Percentiles rank a stretch among this genome's conserved stretches.
These are phyloP conservation scores for Dittrichia graveolens DNA, from an alignment of 129 eudicot genomes.

Conservation along the genomic window DNA sequence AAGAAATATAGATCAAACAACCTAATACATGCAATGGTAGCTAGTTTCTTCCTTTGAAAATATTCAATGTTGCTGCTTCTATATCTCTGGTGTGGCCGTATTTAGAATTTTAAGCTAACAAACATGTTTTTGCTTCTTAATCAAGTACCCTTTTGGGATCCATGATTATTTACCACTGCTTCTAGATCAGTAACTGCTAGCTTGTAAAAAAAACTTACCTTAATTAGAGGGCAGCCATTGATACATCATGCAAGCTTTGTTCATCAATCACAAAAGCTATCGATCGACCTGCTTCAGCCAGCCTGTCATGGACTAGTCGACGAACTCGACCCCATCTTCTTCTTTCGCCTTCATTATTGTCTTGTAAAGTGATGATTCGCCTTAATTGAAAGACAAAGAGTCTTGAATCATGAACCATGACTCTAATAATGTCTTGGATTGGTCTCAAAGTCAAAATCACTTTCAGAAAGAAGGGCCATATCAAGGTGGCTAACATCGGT, in stretches of 20 bases:
- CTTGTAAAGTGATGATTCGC: constrained; percentile 22
- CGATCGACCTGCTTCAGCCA: constrained; percentile 15
- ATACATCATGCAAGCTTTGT: constrained; percentile 39
- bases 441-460: constrained; percentile 39
- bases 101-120: background rate
- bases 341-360: constrained; percentile 16
- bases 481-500: constrained; percentile 39
- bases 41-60: too few relatives aligned
- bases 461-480: constrained; percentile 55
- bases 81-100: background rate
- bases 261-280: constrained; percentile 16
- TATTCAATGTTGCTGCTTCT: too few relatives aligned
- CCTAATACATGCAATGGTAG: too few relatives aligned
- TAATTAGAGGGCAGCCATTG: constrained; percentile 47
- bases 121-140: constrained; percentile 9
- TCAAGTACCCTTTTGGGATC: constrained; percentile 3
- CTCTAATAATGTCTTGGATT: constrained; percentile 22
- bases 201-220: background rate
- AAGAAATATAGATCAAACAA: too few relatives aligned
- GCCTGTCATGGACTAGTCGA: constrained; percentile 35
- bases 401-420: constrained; percentile 34
- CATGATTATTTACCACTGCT: background rate
- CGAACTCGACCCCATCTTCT: constrained; percentile 46
- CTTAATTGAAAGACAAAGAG: constrained; percentile 56
- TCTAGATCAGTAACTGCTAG: background rate